Evolutionary conservation across 169 alveolate genomes (phyloP), one percentile per base, ranked within the genome.

Genomic region (Babesia microti): DNA sequence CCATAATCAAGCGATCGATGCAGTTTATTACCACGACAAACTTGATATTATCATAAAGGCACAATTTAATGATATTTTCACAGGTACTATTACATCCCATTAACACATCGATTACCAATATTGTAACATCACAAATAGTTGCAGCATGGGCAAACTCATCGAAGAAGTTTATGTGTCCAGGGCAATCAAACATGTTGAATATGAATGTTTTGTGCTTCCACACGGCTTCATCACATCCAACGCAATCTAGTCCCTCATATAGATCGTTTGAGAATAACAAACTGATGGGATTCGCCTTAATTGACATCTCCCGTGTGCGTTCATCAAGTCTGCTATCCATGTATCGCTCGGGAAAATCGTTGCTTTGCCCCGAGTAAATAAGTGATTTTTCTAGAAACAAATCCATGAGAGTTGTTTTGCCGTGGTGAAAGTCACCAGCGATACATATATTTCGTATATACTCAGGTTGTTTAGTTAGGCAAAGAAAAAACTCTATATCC

Each of bases 261-360:
- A 65, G 37, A 28, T 33, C 60, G 43, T 53, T 50, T 15, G 75
- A 95, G 15, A 95, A 78, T 9, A 97, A 83, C 44, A 95, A 73
- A 15, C 96, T 84, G 71, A 97, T 90, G 3, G 99, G 98, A n/a
- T 84, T 73, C 32, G 97, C 82, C 71, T 97, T 97, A 41, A 97
- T 82, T 12, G 97, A 86, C 47, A 97, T 72, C 44, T 88, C 90
- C 34, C 99, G 78, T 30, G 92, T 93, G 58, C 87, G 94, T 67
- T 97, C 99, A 79, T 95, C 99, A 42, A 68, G 78, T 41, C 99
- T 69, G 7, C 93, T 83, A 76, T 97, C 99, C n/a, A 95, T 87
- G 72, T 91, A 97, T 39, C 92, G 35, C 9, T 44, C 45, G 47
- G 68, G 68, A 7, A 42, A 28, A 18, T 41, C 46, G 6, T 60